Evolutionary conservation across 2,329 filamentous ascomycete genomes (phyloP).

Genomic region (Zymoseptoria brevis): DNA sequence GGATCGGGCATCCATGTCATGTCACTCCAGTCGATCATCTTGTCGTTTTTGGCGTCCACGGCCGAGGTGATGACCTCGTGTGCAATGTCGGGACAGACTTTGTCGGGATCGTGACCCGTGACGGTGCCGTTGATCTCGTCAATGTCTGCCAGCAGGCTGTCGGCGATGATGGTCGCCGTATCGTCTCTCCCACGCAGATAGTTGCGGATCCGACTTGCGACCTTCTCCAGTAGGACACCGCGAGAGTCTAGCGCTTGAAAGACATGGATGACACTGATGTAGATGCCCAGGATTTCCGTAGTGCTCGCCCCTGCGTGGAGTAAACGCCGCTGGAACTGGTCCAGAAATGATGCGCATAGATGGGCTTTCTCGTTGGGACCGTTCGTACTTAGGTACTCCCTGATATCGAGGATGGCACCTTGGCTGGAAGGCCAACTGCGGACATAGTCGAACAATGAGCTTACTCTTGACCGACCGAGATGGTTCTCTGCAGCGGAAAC

Average conservation of each 20-base stretch:
- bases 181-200: slow-evolving; percentile 72
- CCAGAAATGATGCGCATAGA: slow-evolving; percentile 61
- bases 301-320: slow-evolving; percentile 71
- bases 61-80: slow-evolving; percentile 54
- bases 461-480: slow-evolving; percentile 60
- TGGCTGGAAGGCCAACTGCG: slow-evolving; percentile 64
- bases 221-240: slow-evolving; percentile 66
- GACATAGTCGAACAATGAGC: slow-evolving; percentile 71
- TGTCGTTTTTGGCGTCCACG: slow-evolving; percentile 42
- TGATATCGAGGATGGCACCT: slow-evolving; percentile 66
- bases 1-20: slow-evolving; percentile 91
- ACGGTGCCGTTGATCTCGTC: slow-evolving; percentile 35
- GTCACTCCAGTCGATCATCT: slow-evolving; percentile 82
- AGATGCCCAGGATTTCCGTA: slow-evolving; percentile 65
- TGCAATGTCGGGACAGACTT: slow-evolving; percentile 56
- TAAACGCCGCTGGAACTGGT: slow-evolving; percentile 56
- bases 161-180: slow-evolving; percentile 68
- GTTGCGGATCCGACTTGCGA: slow-evolving; percentile 64
- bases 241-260: slow-evolving; percentile 70
- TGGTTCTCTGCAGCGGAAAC: slow-evolving; percentile 61
- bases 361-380: slow-evolving; percentile 60
- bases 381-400: slow-evolving; percentile 56
- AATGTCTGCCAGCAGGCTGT: slow-evolving; percentile 59
- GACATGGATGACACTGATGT: slow-evolving; percentile 70
- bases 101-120: slow-evolving; percentile 39